Conservation (phyloP, 148 eudicot species). For the Silene uniflora region DNA sequence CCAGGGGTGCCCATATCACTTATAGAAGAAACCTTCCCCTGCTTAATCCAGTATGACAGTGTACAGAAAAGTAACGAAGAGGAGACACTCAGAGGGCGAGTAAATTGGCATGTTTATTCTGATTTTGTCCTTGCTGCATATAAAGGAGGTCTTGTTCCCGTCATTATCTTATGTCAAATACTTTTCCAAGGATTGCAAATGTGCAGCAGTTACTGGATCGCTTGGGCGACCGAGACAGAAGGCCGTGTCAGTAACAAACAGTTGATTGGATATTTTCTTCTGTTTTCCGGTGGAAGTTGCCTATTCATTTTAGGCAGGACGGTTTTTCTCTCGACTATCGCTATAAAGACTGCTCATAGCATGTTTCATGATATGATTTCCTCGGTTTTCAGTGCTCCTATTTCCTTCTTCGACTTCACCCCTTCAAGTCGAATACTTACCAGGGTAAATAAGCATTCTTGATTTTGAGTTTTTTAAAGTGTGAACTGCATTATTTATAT, state of each 20-base stretch:
- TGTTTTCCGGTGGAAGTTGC: slow-evolving; percentile 77
- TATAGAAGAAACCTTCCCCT: slow-evolving; percentile 35
- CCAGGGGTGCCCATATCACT: slow-evolving; percentile 34
- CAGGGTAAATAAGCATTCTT: slow-evolving; percentile 44
- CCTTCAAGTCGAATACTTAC: slow-evolving; percentile 87
- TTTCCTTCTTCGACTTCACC: slow-evolving; percentile 77
- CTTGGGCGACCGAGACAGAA: slow-evolving; percentile 76
- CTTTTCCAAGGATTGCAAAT: slow-evolving; percentile 75
- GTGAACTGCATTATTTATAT: background rate
- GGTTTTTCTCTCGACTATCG: slow-evolving; percentile 70
- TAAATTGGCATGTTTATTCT: slow-evolving; percentile 62
- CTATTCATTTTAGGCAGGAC: slow-evolving; percentile 82
- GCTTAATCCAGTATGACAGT: slow-evolving; percentile 25
- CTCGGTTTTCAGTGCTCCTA: slow-evolving; percentile 77
- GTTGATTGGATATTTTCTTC: slow-evolving; percentile 51
- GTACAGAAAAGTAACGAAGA: slow-evolving; percentile 44
- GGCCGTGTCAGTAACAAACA: slow-evolving; percentile 40
- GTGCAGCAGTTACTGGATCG: slow-evolving; percentile 88
- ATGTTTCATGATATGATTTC: slow-evolving; percentile 62
- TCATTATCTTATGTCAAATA: slow-evolving; percentile 66
- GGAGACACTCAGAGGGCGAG: slow-evolving; percentile 64
- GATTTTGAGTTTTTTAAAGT: background rate
- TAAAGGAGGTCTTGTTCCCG: slow-evolving; percentile 77
- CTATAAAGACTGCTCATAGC: slow-evolving; percentile 64
- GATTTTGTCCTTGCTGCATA: slow-evolving; percentile 65